Conservation (phyloP, 768 basidiomycete genomes). For the Tremella fuciformis region DNA sequence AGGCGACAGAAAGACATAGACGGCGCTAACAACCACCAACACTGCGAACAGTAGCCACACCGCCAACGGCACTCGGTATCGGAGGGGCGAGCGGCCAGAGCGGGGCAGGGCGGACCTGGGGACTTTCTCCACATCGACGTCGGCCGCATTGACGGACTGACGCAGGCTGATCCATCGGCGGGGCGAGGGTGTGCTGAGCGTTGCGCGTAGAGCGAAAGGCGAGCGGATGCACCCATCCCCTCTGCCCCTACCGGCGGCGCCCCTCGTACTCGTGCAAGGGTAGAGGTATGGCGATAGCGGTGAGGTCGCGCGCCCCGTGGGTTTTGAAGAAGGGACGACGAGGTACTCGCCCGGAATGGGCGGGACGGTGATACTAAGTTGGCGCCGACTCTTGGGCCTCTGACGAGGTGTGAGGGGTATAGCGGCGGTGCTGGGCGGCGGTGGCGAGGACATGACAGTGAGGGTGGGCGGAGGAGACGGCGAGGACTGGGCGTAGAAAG, state of each 20-base stretch:
- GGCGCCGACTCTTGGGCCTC: neutral
- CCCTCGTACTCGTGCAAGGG: neutral
- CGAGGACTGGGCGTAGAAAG: too few relatives aligned
- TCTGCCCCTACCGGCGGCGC: neutral
- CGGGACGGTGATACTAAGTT: conserved; percentile 1
- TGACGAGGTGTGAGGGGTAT: neutral
- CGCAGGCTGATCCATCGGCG: too few relatives aligned
- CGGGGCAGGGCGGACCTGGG: neutral
- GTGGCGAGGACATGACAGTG: too few relatives aligned
- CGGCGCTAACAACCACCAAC: neutral
- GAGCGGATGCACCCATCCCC: neutral
- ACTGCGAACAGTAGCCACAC: neutral
- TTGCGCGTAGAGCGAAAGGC: neutral
- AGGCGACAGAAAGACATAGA: conserved; percentile 2
- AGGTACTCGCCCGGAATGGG: neutral
- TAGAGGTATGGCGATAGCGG: neutral
- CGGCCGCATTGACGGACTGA: neutral
- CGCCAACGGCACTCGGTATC: neutral
- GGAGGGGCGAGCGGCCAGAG: neutral
- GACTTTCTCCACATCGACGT: neutral
- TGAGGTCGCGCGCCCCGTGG: neutral
- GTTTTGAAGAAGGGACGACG: neutral
- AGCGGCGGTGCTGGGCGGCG: too few relatives aligned
- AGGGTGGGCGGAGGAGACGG: too few relatives aligned
- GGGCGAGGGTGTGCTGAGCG: neutral